A percentile compares a stretch with the other conserved stretches of the same genome.
These are phyloP conservation scores for Nadsonia commutata DNA, from an alignment of 1,139 yeast genomes.

Conservation along the genomic window DNA sequence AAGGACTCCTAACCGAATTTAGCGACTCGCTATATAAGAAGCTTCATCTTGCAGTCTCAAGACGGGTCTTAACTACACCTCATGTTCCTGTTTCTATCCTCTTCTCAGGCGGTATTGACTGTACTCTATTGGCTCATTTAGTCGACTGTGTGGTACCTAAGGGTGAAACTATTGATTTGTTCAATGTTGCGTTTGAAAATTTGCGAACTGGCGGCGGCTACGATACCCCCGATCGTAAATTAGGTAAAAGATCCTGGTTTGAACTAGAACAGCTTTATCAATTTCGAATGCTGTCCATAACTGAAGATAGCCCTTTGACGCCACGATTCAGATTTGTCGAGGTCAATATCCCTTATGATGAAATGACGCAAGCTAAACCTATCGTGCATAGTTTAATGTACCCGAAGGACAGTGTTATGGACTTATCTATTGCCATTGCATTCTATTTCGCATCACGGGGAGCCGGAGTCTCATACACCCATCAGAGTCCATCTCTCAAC, in stretches of 20 bases:
- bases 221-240: slow-evolving; percentile 68
- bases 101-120: slow-evolving; percentile 91
- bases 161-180: slow-evolving; percentile 40
- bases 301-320: neutral
- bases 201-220: slow-evolving; percentile 47
- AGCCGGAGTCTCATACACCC: slow-evolving; percentile 20
- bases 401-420: slow-evolving; percentile 90
- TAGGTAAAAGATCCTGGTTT: slow-evolving; percentile 51
- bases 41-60: neutral
- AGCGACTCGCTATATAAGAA: slow-evolving; percentile 1
- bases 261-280: slow-evolving; percentile 22
- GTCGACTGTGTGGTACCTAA: slow-evolving; percentile 23
- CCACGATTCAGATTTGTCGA: slow-evolving; percentile 40
- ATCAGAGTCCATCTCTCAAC: slow-evolving; percentile 4
- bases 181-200: slow-evolving; percentile 91
- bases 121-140: slow-evolving; percentile 55
- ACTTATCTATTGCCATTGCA: slow-evolving; percentile 83
- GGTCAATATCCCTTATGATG: slow-evolving; percentile 55
- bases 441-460: slow-evolving; percentile 80
- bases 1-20: slow-evolving; percentile 2
- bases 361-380: slow-evolving; percentile 38
- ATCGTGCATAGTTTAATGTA: slow-evolving; percentile 52
- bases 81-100: slow-evolving; percentile 38
- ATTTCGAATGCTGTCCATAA: neutral
- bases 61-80: neutral